Conservation (phyloP, 768 basidiomycete species). For the Asterophora lycoperdoides region DNA sequence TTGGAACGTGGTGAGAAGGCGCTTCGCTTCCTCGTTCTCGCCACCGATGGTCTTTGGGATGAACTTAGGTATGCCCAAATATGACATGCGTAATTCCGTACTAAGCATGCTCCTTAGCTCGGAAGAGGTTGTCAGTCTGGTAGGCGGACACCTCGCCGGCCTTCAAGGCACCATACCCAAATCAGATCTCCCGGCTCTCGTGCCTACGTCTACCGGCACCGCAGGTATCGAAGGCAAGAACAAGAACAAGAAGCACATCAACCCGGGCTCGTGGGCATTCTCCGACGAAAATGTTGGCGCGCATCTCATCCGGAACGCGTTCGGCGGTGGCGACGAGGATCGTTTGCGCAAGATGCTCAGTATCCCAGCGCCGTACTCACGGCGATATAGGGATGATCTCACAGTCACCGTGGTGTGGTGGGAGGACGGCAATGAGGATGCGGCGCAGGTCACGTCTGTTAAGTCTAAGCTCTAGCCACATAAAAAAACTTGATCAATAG, state of each 20-base stretch:
- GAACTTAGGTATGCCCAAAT: conserved; percentile 40
- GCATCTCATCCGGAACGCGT: conserved; percentile 88
- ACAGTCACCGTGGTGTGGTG: conserved; percentile 85
- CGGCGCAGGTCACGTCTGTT: conserved; percentile 30
- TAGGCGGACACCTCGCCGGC: conserved; percentile 76
- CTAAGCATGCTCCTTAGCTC: conserved; percentile 43
- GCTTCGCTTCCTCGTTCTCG: conserved; percentile 79
- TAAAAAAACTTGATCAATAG: not conserved
- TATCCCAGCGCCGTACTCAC: conserved; percentile 76
- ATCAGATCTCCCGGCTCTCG: conserved; percentile 46
- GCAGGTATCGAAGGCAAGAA: conserved; percentile 63
- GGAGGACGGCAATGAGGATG: conserved; percentile 59
- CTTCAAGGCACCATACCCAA: conserved; percentile 63
- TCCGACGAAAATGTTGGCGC: conserved; percentile 73
- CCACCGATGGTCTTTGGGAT: conserved; percentile 85
- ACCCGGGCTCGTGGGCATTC: conserved; percentile 67
- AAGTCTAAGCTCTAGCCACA: conserved; percentile 47
- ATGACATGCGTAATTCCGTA: not conserved
- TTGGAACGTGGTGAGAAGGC: conserved; percentile 26
- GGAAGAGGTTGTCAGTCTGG: conserved; percentile 82
- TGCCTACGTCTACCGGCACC: conserved; percentile 52
- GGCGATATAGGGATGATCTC: conserved; percentile 79
- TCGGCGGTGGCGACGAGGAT: conserved; percentile 72
- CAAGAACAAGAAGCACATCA: conserved; percentile 29
- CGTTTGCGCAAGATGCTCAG: conserved; percentile 62